These are phyloP conservation scores for Phytophthora pinifolia DNA, from an alignment of 352 stramenopile species.

Conservation along the genomic window DNA sequence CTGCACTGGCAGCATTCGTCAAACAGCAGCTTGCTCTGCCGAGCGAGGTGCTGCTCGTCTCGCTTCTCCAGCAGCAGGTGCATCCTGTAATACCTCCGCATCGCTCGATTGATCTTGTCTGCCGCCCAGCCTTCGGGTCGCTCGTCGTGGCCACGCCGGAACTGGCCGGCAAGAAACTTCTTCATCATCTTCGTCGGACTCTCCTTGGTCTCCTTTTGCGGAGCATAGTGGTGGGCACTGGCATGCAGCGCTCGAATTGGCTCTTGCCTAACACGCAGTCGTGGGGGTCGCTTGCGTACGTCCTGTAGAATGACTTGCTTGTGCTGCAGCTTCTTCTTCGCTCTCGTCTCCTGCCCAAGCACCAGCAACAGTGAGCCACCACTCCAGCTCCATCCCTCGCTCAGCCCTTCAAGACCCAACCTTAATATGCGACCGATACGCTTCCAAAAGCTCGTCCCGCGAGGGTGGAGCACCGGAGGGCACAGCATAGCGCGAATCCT, in stretches of 20 bases:
- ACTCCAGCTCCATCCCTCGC: neutral
- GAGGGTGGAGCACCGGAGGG: conserved; percentile 4
- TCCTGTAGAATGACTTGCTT: conserved; percentile 68
- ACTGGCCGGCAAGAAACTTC: conserved; percentile 45
- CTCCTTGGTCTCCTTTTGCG: conserved; percentile 18
- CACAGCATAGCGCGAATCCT: conserved; percentile 6
- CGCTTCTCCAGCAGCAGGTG: conserved; percentile 42
- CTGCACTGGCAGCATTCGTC: conserved; percentile 75
- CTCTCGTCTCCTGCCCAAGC: conserved; percentile 38
- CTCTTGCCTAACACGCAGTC: conserved; percentile 43
- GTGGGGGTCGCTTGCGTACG: conserved; percentile 39
- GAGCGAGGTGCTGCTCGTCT: conserved; percentile 45
- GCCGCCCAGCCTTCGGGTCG: conserved; percentile 62
- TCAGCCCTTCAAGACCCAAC: conserved; percentile 8
- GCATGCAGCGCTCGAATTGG: conserved; percentile 15
- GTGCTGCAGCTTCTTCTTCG: conserved; percentile 46
- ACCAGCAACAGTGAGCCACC: neutral
- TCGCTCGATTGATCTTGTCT: conserved; percentile 51
- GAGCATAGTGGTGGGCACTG: conserved; percentile 3
- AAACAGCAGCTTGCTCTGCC: conserved; percentile 72
- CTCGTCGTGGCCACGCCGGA: conserved; percentile 27
- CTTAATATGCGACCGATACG: conserved; percentile 47
- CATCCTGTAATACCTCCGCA: conserved; percentile 56
- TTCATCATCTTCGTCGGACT: conserved; percentile 20
- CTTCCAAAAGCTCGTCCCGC: conserved; percentile 45